Conservation (phyloP, 2,329 filamentous ascomycete species). For the Albifimbria verrucaria region DNA sequence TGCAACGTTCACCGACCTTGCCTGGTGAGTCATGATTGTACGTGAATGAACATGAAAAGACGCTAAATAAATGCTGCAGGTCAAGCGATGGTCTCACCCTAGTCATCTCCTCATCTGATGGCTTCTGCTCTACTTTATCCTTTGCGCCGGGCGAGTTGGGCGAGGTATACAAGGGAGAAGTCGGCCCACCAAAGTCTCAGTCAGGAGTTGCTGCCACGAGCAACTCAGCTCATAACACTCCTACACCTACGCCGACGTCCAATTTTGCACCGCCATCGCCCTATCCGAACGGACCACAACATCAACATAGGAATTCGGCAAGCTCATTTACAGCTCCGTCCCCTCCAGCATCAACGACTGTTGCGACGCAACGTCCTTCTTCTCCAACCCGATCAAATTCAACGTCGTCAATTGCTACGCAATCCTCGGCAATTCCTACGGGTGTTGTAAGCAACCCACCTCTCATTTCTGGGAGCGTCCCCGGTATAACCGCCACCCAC, state of each 20-base stretch:
- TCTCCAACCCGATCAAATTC: constrained; percentile 86
- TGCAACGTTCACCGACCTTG: constrained; percentile 93
- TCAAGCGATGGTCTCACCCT: constrained; percentile 55
- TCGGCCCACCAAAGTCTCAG: constrained; percentile 47
- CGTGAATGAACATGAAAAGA: neutral
- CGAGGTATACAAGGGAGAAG: constrained; percentile 70
- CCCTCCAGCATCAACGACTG: constrained; percentile 51
- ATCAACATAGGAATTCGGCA: constrained; percentile 56
- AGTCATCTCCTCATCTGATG: constrained; percentile 95
- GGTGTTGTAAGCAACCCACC: constrained; percentile 72
- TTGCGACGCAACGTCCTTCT: constrained; percentile 63
- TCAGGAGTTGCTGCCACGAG: constrained; percentile 33
- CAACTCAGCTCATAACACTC: constrained; percentile 62
- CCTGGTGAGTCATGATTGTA: constrained; percentile 68
- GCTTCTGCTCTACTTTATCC: constrained; percentile 89
- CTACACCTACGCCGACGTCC: constrained; percentile 67
- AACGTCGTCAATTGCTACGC: constrained; percentile 73
- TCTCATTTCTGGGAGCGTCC: constrained; percentile 73
- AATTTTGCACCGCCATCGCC: constrained; percentile 60
- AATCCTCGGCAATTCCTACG: constrained; percentile 44
- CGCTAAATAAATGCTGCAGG: constrained; percentile 33
- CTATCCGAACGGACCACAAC: constrained; percentile 43
- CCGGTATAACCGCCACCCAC: constrained; percentile 70
- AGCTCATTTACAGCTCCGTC: constrained; percentile 58
- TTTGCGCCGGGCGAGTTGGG: constrained; percentile 84